A percentile compares a stretch with the other conserved stretches of the same genome.
Evolutionary conservation across 2,329 filamentous ascomycete genomes (phyloP).

Genomic region (Hymenoscyphus repandus): DNA sequence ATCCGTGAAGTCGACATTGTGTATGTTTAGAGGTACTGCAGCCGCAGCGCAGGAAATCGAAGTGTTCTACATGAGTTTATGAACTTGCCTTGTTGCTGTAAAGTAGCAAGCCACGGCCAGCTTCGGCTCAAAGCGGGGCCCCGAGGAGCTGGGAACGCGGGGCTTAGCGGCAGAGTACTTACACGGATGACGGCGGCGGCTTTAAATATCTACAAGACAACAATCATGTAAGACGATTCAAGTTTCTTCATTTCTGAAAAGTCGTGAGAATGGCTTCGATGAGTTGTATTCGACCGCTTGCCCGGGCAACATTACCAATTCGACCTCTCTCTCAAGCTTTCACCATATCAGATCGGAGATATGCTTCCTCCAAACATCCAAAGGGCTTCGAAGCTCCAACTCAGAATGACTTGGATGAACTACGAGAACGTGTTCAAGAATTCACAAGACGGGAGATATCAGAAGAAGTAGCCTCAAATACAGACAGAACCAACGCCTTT

Average conservation of each 20-base stretch:
- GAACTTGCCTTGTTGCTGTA: not conserved
- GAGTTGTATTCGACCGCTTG: slow-evolving; percentile 21
- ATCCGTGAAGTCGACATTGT: slow-evolving; percentile 45
- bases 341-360: slow-evolving; percentile 34
- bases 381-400: slow-evolving; percentile 53
- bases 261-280: slow-evolving; percentile 23
- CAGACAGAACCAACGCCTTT: slow-evolving; percentile 85
- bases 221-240: slow-evolving; percentile 8
- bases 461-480: slow-evolving; percentile 72
- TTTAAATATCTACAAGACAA: slow-evolving; percentile 1
- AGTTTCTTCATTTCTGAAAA: not conserved
- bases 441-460: slow-evolving; percentile 86
- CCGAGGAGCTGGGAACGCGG: not conserved
- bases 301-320: slow-evolving; percentile 24
- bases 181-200: slow-evolving; percentile 6
- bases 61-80: slow-evolving; percentile 16
- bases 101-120: slow-evolving; percentile 8
- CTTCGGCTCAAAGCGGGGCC: slow-evolving; percentile 10
- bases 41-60: slow-evolving; percentile 12
- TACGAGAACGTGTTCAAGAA: slow-evolving; percentile 55
- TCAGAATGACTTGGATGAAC: slow-evolving; percentile 44
- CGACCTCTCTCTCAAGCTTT: slow-evolving; percentile 13
- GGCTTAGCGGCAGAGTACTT: not conserved
- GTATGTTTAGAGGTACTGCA: slow-evolving; percentile 9
- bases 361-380: slow-evolving; percentile 65